Evolutionary conservation across 1,284 basidiomycete genomes (phyloP), one percentile per base, ranked within the genome.

Genomic region (Leccinum cinnamomeum): DNA sequence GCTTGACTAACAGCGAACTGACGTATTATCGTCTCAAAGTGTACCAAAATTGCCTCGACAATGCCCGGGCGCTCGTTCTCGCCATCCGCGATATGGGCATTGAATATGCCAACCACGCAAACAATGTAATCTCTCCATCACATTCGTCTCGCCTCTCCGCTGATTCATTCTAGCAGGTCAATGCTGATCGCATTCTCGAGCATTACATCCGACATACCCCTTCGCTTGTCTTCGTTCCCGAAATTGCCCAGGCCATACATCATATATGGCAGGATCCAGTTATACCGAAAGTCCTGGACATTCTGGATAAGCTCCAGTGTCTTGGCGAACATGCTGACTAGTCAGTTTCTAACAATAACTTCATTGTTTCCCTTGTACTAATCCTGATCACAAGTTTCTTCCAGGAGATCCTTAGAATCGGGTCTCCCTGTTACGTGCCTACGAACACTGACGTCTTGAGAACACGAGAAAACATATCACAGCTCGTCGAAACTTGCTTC

Each of bases 231-330:
- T 37, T 54, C 56, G 54, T 53, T 35, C 23, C 35, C 7, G 7
- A 59, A 46, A 41, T 63, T 33, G 56, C 55, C 8, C 14, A 48
- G 7, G 55, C 35, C 33, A 63, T 64, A 30, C 56, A 64, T 35
- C 11, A 20, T 2, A 7, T 60, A 7, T 63, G 50, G 62, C 56
- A 64, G 5, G 56, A 64, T 64, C 46, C 56, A 37, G 14, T 35
- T 14, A 16, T 62, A 3, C 48, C 60, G 4, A 63, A 44, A 16
- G 35, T 61, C 53, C 51, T 39, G 23, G 37, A 60, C 3, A 48
- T 48, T 39, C 39, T 16, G 7, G 23, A 33, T 12, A 25, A 53
- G 18, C 33, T 62, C 48, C 30, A 33, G 30, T 28, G 20, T 7
- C 54, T 64, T 4, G 3, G 48, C 18, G 28, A 64, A 8, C 18